Evolutionary conservation across 805 yeast genomes (phyloP).

Genomic region (Cyberlindnera petersonii): DNA sequence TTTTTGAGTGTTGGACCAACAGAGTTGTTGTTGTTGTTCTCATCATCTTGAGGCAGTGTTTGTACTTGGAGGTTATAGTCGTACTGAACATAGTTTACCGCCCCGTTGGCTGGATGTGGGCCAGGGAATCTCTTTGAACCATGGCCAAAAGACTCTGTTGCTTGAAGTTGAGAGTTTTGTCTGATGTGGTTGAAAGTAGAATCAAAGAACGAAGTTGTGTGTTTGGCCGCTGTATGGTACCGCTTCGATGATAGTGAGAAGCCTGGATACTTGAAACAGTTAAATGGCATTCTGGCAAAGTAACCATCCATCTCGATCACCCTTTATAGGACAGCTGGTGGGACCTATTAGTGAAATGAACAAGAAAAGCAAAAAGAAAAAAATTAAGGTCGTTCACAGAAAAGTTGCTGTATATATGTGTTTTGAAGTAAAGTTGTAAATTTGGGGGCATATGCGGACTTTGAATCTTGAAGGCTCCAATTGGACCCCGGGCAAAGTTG

Average conservation of each 20-base stretch:
- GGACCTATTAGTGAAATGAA: background rate
- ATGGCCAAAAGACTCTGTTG: slow-evolving; percentile 18
- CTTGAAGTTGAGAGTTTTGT: slow-evolving; percentile 33
- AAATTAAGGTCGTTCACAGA: no score
- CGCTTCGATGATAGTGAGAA: slow-evolving; percentile 32
- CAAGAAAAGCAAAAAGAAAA: background rate
- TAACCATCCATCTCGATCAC: slow-evolving; percentile 16
- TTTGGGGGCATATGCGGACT: no score
- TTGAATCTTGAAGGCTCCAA: no score
- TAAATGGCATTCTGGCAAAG: slow-evolving; percentile 35
- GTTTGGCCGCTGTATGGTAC: slow-evolving; percentile 33
- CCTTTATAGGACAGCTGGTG: no score
- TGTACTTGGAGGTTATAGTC: slow-evolving; percentile 7
- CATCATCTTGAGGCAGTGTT: slow-evolving; percentile 17
- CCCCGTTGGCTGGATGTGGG: slow-evolving; percentile 36
- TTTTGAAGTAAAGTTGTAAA: no score
- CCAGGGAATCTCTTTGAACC: slow-evolving; percentile 22
- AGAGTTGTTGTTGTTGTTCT: slow-evolving; percentile 18
- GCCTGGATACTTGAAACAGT: slow-evolving; percentile 37
- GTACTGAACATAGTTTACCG: slow-evolving; percentile 21
- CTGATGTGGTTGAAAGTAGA: slow-evolving; percentile 38
- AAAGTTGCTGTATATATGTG: no score
- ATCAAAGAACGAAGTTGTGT: slow-evolving; percentile 35
- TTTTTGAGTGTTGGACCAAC: slow-evolving; percentile 9
- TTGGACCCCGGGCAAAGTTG: no score